phyloP scores from a whole-genome alignment of 2,329 filamentous ascomycete species.

The Plectosphaerella plurivora region DNA sequence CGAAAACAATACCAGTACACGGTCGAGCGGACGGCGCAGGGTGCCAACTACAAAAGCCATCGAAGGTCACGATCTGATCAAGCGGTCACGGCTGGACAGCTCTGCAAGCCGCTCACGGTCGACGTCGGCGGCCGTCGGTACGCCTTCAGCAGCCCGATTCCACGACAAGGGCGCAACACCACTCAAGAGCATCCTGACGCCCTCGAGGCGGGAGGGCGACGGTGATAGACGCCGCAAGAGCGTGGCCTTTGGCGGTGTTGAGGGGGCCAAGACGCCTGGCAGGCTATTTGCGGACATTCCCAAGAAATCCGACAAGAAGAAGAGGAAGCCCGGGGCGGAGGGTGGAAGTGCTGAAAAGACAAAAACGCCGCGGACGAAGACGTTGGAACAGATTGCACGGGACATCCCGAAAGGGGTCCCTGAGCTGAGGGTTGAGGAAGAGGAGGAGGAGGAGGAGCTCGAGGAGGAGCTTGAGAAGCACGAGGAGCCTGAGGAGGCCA shows the following conservation, averaged over 20 bases:
- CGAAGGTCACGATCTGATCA: conserved; percentile 4
- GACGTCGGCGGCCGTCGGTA: conserved; percentile 9
- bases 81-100: not conserved
- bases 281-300: conserved; percentile 50
- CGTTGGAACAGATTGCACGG: not conserved
- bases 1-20: conserved; percentile 6
- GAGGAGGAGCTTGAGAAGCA: conserved; percentile 1
- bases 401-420: no score
- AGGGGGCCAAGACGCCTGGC: conserved; percentile 25
- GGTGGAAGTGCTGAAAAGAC: conserved; percentile 5
- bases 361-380: conserved; percentile 5
- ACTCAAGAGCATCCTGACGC: conserved; percentile 54
- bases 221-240: conserved; percentile 40
- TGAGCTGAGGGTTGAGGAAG: not conserved
- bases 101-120: conserved; percentile 4
- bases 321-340: conserved; percentile 10
- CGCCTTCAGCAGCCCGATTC: conserved; percentile 4
- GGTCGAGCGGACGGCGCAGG: conserved; percentile 10
- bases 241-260: conserved; percentile 44
- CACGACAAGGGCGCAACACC: conserved; percentile 6
- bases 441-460: conserved; percentile 4
- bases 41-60: conserved; percentile 7
- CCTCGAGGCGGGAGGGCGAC: conserved; percentile 37
- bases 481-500: conserved; percentile 5
- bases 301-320: conserved; percentile 25